Conservation (phyloP, 176 grass and related monocot genomes). For the Microstegium vimineum region DNA sequence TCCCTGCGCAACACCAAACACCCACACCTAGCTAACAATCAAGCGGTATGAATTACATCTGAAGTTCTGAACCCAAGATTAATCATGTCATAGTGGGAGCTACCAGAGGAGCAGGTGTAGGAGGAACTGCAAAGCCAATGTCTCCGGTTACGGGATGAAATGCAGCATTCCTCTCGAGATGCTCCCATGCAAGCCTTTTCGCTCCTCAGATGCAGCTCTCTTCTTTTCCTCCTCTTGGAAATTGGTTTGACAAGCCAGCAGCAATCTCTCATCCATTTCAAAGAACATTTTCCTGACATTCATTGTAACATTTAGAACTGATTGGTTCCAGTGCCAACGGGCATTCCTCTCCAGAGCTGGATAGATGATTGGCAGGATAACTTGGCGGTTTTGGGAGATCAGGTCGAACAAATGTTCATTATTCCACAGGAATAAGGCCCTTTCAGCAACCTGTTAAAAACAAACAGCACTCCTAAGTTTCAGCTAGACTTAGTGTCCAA, state of each 20-base stretch:
- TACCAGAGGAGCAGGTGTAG: slow-evolving; percentile 53
- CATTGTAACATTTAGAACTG: slow-evolving; percentile 82
- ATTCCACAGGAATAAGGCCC: slow-evolving; percentile 89
- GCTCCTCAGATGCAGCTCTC: slow-evolving; percentile 50
- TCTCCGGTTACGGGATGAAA: slow-evolving; percentile 58
- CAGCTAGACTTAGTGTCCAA: neutral
- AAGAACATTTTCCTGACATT: slow-evolving; percentile 90
- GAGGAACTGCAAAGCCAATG: slow-evolving; percentile 45
- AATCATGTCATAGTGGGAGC: slow-evolving; percentile 61
- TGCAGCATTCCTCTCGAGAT: slow-evolving; percentile 52
- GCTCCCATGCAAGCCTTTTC: slow-evolving; percentile 81
- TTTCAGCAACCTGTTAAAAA: slow-evolving; percentile 83
- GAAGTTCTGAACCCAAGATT: neutral
- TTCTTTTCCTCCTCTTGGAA: slow-evolving; percentile 88
- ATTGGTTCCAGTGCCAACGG: slow-evolving; percentile 85
- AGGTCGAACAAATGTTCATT: slow-evolving; percentile 76
- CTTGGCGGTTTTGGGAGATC: slow-evolving; percentile 77
- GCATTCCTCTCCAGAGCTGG: slow-evolving; percentile 82
- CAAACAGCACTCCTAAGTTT: slow-evolving; percentile 11
- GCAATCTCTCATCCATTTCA: slow-evolving; percentile 82
- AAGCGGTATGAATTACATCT: slow-evolving; percentile 10
- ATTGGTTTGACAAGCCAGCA: slow-evolving; percentile 75
- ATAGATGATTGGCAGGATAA: slow-evolving; percentile 77
- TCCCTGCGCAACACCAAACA: slow-evolving; percentile 20
- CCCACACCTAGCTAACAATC: slow-evolving; percentile 38